Percentiles rank a stretch among this genome's conserved stretches.
These are phyloP conservation scores for Mycena olivaceomarginata DNA, from an alignment of 768 basidiomycete genomes.

Conservation along the genomic window DNA sequence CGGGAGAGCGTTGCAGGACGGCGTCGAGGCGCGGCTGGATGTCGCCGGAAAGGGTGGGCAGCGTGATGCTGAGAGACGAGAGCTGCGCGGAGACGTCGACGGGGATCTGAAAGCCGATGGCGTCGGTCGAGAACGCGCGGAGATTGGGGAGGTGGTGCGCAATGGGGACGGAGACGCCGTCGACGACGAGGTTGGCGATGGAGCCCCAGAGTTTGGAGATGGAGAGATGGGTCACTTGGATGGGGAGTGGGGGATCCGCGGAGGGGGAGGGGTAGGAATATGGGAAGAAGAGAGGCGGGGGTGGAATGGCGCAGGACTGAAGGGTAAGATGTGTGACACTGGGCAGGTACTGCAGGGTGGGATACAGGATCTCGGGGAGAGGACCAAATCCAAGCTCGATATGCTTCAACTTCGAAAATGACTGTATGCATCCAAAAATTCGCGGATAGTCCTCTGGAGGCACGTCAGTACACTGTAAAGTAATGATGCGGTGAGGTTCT, in stretches of 20 bases:
- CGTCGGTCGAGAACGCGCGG: slow-evolving; percentile 22
- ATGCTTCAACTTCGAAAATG: slow-evolving; percentile 19
- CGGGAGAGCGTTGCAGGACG: slow-evolving; percentile 26
- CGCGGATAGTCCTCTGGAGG: background rate
- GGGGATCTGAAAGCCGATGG: slow-evolving; percentile 26
- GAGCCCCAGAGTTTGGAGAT: slow-evolving; percentile 19
- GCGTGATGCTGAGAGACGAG: slow-evolving; percentile 26
- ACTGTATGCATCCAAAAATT: slow-evolving; percentile 28
- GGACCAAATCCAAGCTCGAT: slow-evolving; percentile 9
- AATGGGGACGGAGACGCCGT: slow-evolving; percentile 20
- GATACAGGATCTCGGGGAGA: slow-evolving; percentile 27
- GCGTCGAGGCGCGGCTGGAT: slow-evolving; percentile 33
- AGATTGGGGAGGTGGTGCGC: slow-evolving; percentile 22
- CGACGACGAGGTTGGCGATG: background rate
- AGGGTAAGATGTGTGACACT: slow-evolving; percentile 22
- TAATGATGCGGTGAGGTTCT: background rate
- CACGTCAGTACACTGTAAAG: background rate
- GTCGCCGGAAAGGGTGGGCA: slow-evolving; percentile 12
- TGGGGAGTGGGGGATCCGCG: background rate
- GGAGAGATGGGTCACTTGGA: slow-evolving; percentile 19
- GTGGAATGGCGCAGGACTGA: slow-evolving; percentile 5
- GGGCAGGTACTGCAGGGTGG: slow-evolving; percentile 20
- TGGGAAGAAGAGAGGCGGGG: slow-evolving; percentile 29
- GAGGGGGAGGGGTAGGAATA: slow-evolving; percentile 12
- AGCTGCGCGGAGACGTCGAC: slow-evolving; percentile 9